Evolutionary conservation across 768 basidiomycete species (phyloP), one percentile per base, ranked within the genome.

Genomic region (Macrolepiota dolichaula): DNA sequence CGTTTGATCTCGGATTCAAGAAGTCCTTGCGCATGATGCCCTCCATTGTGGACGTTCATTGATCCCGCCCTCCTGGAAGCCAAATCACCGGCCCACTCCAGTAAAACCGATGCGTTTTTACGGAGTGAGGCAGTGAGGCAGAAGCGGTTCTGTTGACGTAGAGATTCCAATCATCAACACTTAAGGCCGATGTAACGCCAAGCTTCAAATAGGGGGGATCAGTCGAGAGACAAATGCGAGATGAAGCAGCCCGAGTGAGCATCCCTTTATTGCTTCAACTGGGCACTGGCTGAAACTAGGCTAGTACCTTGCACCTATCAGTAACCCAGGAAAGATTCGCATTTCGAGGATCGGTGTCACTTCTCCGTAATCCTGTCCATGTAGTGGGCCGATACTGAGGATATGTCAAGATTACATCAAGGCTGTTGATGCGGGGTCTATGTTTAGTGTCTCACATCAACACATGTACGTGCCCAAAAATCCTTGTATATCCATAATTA

Each of bases 81-180:
- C 29, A 22, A 44, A 29, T 29, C 47, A 57, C 11, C n/a, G 37
- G 32, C 55, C 55, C 2, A 57, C 46, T 27, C 35, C 42, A 46
- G 42, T 32, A 4, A n/a, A 29, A 47, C 49, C 27, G 9, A 57
- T 24, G 32, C 46, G 17, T n/a, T 29, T n/a, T 12, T 22, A 57
- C 24, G 42, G 55, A 32, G 35, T 47, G 55, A 44, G 55, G 2
- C 55, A 57, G 47, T n/a, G n/a, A n/a, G n/a, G n/a, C n/a, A n/a
- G n/a, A n/a, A n/a, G n/a, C n/a, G 44, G 24, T 29, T 55, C 17
- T 55, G 44, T 42, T 22, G 42, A 17, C 55, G 40, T 44, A 40
- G 55, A 12, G 55, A 55, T n/a, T 40, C 55, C 12, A 27, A 55
- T 19, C 38, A 55, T 15, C 55, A 40, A 6, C 13, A 40, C 27